A percentile compares a stretch with the other conserved stretches of the same genome.
phyloP scores from a whole-genome alignment of 2,329 filamentous ascomycete species.

The Diplocarpon rosae region DNA sequence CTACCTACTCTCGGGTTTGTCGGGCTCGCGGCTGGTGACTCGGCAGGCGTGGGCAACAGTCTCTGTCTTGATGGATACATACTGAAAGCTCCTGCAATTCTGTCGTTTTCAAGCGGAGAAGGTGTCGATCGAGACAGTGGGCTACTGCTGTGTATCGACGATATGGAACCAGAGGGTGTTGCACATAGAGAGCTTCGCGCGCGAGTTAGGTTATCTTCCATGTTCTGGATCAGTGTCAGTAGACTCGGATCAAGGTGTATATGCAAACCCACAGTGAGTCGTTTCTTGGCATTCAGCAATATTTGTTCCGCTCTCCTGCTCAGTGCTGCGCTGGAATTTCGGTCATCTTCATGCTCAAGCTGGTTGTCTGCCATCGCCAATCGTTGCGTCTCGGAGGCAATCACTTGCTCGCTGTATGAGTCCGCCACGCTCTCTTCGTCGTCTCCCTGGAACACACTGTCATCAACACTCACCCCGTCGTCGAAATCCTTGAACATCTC shows the following conservation, averaged over 20 bases:
- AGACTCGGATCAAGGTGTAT: not conserved
- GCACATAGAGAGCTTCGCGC: constrained; percentile 58
- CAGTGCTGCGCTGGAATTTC: constrained; percentile 61
- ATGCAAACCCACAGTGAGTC: constrained; percentile 59
- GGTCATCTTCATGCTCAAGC: constrained; percentile 41
- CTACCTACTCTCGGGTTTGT: constrained; percentile 51
- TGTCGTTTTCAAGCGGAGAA: constrained; percentile 21
- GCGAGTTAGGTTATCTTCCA: constrained; percentile 82
- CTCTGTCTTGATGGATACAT: constrained; percentile 19
- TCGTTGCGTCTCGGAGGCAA: constrained; percentile 21
- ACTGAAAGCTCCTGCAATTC: constrained; percentile 12
- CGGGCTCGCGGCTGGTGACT: constrained; percentile 28
- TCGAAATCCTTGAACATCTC: constrained; percentile 50
- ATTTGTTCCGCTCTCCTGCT: constrained; percentile 82
- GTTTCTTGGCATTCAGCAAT: constrained; percentile 81
- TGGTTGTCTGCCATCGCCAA: constrained; percentile 19
- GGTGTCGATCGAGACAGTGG: constrained; percentile 28
- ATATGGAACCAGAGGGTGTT: constrained; percentile 37
- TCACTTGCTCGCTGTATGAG: constrained; percentile 25
- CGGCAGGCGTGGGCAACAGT: constrained; percentile 14
- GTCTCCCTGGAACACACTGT: constrained; percentile 56
- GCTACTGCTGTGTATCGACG: constrained; percentile 31
- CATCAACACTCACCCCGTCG: constrained; percentile 49
- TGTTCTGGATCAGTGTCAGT: constrained; percentile 47
- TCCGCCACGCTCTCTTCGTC: constrained; percentile 52